Evolutionary conservation across 2,329 filamentous ascomycete species (phyloP).

Genomic region (Fusarium nodosum): DNA sequence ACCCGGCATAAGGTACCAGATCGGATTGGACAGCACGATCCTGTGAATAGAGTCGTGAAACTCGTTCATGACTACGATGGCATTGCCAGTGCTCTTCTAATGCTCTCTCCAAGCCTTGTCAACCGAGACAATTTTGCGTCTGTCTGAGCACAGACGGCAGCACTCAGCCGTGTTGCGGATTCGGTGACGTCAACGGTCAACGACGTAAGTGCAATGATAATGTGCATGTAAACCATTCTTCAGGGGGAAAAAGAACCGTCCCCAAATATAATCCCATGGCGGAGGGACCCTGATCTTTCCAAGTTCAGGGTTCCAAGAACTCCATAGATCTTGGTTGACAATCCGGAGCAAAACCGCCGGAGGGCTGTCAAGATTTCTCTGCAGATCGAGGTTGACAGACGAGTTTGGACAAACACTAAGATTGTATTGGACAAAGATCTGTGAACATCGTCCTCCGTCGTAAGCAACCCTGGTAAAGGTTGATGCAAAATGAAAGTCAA

Average conservation of each 20-base stretch:
- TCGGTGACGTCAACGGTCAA: slow-evolving; percentile 34
- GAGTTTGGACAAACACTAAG: slow-evolving; percentile 7
- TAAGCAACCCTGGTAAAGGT: slow-evolving; percentile 28
- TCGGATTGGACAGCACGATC: not conserved
- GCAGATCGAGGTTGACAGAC: slow-evolving; percentile 21
- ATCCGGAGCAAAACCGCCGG: slow-evolving; percentile 48
- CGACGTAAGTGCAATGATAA: slow-evolving; percentile 5
- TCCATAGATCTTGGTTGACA: slow-evolving; percentile 16
- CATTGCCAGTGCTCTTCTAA: not conserved
- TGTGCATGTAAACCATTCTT: slow-evolving; percentile 12
- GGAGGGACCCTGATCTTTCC: slow-evolving; percentile 38
- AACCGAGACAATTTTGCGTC: slow-evolving; percentile 7
- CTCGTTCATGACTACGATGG: not conserved
- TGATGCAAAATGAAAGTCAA: slow-evolving; percentile 40
- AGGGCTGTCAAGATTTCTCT: slow-evolving; percentile 7
- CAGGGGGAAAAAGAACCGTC: not conserved
- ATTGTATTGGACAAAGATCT: slow-evolving; percentile 20
- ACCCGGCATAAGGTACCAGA: slow-evolving; percentile 1
- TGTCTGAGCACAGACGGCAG: slow-evolving; percentile 1
- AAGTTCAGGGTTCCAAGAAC: slow-evolving; percentile 25
- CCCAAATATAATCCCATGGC: slow-evolving; percentile 4
- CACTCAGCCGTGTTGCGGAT: not conserved
- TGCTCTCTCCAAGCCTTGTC: not conserved
- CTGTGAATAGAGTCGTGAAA: not conserved
- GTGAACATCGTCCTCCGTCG: slow-evolving; percentile 16